Evolutionary conservation across 768 basidiomycete genomes (phyloP), one percentile per base, ranked within the genome.

Genomic region (Daedaleopsis sinensis): DNA sequence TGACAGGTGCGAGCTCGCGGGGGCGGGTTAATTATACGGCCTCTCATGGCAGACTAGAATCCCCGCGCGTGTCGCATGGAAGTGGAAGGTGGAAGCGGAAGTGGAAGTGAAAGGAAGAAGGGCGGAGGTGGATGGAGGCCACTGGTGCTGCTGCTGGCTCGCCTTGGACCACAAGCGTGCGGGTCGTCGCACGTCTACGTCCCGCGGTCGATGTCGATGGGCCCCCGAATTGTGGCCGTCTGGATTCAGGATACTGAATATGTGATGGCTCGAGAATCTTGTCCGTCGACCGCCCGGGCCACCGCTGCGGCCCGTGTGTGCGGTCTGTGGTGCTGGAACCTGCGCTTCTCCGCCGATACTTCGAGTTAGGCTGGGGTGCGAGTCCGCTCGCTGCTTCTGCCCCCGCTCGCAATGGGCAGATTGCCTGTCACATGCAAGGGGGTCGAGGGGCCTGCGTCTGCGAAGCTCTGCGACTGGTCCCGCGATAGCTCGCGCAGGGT

Each of bases 401-500:
- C 51, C 18, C 38, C 32, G 37, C 61, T 51, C 44, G 44, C 50
- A 58, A 52, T 47, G 52, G 52, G 37, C 52, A 54, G 32, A 58
- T 62, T 46, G 35, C 23, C 46, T 35, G 57, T 62, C 61, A 62
- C 47, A 50, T 58, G 61, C 46, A 37, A 44, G 39, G n/a, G 10
- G 57, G 52, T 32, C 27, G 27, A 32, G 7, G 27, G 27, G 27
- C n/a, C n/a, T n/a, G n/a, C n/a, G n/a, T n/a, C n/a, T n/a, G n/a
- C n/a, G n/a, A n/a, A 7, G 27, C 27, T 32, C 27, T n/a, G 61
- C 50, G 52, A 37, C 42, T 55, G 37, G 46, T 62, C 61, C 61
- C 61, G 61, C 61, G 61, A 58, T 47, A 62, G 61, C 56, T 11
- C 11, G 35, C 16, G 39, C 24, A 53, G 55, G 55, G 44, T 57